Percentiles rank a stretch among this genome's conserved stretches.
phyloP scores from a whole-genome alignment of 106 monocot species.

The Dioscorea dumetorum region DNA sequence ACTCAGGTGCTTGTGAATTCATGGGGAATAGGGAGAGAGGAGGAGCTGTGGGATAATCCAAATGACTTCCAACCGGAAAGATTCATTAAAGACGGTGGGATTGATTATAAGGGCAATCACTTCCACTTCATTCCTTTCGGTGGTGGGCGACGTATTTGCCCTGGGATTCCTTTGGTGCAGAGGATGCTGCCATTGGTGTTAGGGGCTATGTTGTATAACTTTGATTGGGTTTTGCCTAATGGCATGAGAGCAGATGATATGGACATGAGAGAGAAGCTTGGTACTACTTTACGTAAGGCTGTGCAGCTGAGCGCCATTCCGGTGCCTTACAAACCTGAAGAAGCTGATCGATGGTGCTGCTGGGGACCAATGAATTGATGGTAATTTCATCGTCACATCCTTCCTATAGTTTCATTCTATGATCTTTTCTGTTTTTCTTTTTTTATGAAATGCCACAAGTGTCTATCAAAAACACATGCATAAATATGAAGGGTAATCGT shows the following conservation, averaged over 20 bases:
- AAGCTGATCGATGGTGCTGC: no score
- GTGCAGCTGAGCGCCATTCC: not conserved
- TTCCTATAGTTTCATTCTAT: no score
- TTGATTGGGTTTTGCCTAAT: not conserved
- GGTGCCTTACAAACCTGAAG: no score
- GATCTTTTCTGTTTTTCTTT: no score
- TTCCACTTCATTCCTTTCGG: conserved; percentile 10
- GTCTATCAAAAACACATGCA: no score
- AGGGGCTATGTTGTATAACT: not conserved
- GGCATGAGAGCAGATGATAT: not conserved
- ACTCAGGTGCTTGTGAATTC: conserved; percentile 19
- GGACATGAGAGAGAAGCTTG: conserved; percentile 5
- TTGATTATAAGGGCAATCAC: conserved; percentile 12
- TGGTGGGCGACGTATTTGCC: not conserved
- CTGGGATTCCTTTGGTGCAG: not conserved
- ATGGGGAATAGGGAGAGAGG: conserved; percentile 21
- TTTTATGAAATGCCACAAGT: no score
- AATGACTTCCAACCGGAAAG: conserved; percentile 18
- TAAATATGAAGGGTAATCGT: no score
- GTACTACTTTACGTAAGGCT: not conserved
- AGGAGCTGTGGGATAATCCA: conserved; percentile 2
- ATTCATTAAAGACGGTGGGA: not conserved
- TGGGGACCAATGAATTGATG: no score
- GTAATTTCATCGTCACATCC: no score
- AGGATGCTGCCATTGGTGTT: not conserved